phyloP scores from a whole-genome alignment of 1,284 basidiomycete genomes.

The Trichosporon asahii region DNA sequence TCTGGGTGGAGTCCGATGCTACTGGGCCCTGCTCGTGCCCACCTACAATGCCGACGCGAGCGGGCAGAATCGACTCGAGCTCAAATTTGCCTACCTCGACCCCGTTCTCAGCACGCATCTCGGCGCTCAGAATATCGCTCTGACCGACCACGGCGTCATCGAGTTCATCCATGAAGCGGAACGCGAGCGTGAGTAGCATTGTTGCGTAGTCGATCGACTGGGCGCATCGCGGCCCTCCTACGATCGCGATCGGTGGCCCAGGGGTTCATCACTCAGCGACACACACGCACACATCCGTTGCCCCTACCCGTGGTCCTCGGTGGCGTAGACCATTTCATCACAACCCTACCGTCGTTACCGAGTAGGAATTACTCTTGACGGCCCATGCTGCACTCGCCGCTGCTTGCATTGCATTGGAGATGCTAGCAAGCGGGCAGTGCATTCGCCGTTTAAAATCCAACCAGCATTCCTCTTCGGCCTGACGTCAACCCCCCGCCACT shows the following conservation, averaged over 20 bases:
- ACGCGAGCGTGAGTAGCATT: constrained; percentile 57
- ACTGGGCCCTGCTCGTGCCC: constrained; percentile 46
- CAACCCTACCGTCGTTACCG: neutral
- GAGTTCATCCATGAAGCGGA: constrained; percentile 89
- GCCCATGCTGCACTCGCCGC: neutral
- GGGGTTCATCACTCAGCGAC: neutral
- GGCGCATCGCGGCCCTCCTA: neutral
- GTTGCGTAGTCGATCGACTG: neutral
- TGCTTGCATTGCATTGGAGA: neutral
- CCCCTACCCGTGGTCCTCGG: neutral
- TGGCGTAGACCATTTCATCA: neutral
- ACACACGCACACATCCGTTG: neutral
- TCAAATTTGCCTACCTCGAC: constrained; percentile 84
- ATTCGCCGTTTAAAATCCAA: neutral
- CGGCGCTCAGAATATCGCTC: constrained; percentile 62
- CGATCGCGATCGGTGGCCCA: neutral
- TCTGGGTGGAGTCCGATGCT: constrained; percentile 44
- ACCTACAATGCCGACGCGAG: constrained; percentile 22
- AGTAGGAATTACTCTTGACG: neutral
- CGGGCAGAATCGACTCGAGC: constrained; percentile 51
- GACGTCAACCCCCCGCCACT: neutral
- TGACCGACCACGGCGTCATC: constrained; percentile 74
- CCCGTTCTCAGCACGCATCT: constrained; percentile 77
- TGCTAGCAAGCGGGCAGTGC: neutral
- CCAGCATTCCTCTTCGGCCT: neutral